Evolutionary conservation across 2,329 filamentous ascomycete species (phyloP).

Genomic region (Penicillium sp.): DNA sequence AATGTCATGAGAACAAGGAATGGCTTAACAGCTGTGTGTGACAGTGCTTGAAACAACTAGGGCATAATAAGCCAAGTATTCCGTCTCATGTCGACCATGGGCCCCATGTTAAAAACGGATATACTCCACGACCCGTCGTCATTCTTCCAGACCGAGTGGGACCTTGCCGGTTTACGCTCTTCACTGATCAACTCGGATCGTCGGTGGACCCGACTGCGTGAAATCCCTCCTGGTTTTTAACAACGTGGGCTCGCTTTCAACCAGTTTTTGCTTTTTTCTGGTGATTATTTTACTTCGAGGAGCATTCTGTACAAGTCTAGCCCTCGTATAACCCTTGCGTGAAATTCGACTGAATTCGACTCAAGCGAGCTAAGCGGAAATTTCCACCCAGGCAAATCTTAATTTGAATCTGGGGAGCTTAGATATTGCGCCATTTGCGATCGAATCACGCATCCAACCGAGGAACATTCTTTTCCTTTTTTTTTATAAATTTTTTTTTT

Average conservation of each 20-base stretch:
- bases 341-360: background rate
- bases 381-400: slow-evolving; percentile 2
- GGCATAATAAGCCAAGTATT: background rate
- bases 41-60: background rate
- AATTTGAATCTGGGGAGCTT: slow-evolving; percentile 21
- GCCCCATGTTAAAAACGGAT: background rate
- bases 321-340: slow-evolving; percentile 7
- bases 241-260: slow-evolving; percentile 3
- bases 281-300: background rate
- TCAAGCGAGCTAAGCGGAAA: slow-evolving; percentile 10
- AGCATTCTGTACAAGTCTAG: background rate
- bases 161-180: slow-evolving; percentile 19
- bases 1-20: background rate
- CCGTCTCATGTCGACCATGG: background rate
- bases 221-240: slow-evolving; percentile 5
- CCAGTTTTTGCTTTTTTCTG: background rate
- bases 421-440: slow-evolving; percentile 28
- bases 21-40: background rate
- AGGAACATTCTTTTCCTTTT: slow-evolving; percentile 8
- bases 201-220: slow-evolving; percentile 23
- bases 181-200: slow-evolving; percentile 22
- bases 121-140: slow-evolving; percentile 29
- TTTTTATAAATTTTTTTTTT: background rate
- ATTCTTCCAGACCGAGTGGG: slow-evolving; percentile 30
- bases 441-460: slow-evolving; percentile 22